Percentiles rank a stretch among this genome's conserved stretches.
Conservation (phyloP, 495 filamentous ascomycete genomes). For the Sphaerosporella brunnea region DNA sequence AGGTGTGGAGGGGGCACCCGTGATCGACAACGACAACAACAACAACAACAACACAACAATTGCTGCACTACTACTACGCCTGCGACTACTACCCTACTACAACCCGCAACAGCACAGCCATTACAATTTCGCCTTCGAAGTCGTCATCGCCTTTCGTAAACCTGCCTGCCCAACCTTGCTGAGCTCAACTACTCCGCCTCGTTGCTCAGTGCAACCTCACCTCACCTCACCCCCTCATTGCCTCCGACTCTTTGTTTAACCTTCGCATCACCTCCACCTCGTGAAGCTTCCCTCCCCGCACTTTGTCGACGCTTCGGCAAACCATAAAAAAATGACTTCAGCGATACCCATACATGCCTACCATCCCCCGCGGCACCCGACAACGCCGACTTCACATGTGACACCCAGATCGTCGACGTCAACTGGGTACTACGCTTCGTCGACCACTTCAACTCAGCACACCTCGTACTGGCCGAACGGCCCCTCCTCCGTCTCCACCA, state of each 20-base stretch:
- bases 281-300: not conserved
- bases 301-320: not conserved
- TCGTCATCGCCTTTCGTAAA: not conserved
- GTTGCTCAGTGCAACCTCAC: not conserved
- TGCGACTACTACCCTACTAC: no score
- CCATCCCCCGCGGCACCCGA: constrained; percentile 23
- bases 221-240: not conserved
- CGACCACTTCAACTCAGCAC: constrained; percentile 14
- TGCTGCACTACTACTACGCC: no score
- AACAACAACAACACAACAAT: no score
- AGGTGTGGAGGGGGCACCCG: no score
- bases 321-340: constrained; percentile 17
- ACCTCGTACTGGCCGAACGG: constrained; percentile 21
- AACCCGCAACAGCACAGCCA: no score
- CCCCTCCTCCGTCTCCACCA: constrained; percentile 17
- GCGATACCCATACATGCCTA: constrained; percentile 21
- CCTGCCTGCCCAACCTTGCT: not conserved
- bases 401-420: constrained; percentile 16
- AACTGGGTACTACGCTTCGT: constrained; percentile 21
- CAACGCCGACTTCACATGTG: constrained; percentile 12
- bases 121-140: no score
- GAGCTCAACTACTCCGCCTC: not conserved
- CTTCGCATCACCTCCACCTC: not conserved
- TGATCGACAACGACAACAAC: no score
- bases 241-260: not conserved